Percentiles rank a stretch among this genome's conserved stretches.
Evolutionary conservation across 2,329 filamentous ascomycete species (phyloP).

Genomic region (Xylariomycetidae sp.): DNA sequence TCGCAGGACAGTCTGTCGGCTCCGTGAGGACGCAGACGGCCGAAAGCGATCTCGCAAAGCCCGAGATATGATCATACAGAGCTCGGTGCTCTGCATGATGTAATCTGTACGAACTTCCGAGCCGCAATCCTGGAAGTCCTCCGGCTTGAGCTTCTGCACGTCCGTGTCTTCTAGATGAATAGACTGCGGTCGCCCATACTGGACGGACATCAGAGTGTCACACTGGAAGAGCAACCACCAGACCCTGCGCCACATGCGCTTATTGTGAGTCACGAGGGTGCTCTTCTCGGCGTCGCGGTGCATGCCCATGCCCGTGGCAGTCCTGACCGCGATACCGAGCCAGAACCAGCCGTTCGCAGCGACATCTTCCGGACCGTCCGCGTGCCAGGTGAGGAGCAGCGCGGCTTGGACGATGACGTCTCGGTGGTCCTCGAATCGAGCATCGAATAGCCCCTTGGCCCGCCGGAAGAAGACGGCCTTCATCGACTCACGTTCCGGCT

Average conservation of each 20-base stretch:
- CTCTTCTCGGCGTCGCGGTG: constrained; percentile 32
- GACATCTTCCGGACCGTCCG: constrained; percentile 50
- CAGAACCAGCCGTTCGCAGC: constrained; percentile 48
- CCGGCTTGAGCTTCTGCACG: constrained; percentile 2
- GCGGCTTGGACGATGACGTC: constrained; percentile 50
- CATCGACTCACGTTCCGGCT: constrained; percentile 35
- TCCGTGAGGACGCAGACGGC: constrained; percentile 1
- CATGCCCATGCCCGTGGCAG: constrained; percentile 51
- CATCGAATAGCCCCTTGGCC: constrained; percentile 49
- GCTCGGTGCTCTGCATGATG: constrained; percentile 6
- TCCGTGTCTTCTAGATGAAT: constrained; percentile 8
- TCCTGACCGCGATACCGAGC: constrained; percentile 48
- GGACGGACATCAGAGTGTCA: constrained; percentile 31
- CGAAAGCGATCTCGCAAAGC: constrained; percentile 8
- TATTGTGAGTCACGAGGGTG: constrained; percentile 25
- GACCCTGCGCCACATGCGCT: constrained; percentile 31
- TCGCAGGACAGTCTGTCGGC: constrained; percentile 1
- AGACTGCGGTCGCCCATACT: constrained; percentile 11
- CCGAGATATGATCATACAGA: constrained; percentile 4
- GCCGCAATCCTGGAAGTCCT: constrained; percentile 7
- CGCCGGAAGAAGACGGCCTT: constrained; percentile 47
- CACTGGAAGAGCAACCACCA: constrained; percentile 39
- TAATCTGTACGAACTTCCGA: constrained; percentile 1
- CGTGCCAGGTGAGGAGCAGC: constrained; percentile 51
- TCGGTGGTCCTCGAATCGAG: constrained; percentile 48